Evolutionary conservation across 768 basidiomycete genomes (phyloP).

Genomic region (Gautieria morchelliformis): DNA sequence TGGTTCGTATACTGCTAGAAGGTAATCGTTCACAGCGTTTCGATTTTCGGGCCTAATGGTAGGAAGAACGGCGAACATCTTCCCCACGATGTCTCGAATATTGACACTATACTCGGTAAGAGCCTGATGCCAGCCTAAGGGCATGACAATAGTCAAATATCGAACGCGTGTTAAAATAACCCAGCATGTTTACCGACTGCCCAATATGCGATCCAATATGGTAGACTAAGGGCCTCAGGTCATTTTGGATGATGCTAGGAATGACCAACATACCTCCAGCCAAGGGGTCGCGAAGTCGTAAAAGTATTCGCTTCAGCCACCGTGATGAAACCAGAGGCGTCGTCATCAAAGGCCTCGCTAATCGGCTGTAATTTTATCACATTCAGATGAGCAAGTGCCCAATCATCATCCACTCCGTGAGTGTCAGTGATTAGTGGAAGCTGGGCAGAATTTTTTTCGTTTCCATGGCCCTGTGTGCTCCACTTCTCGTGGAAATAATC

Average conservation of each 20-base stretch:
- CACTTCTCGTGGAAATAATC: slow-evolving; percentile 22
- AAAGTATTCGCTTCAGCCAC: slow-evolving; percentile 25
- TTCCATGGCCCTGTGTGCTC: not conserved
- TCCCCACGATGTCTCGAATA: not conserved
- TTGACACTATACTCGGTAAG: not conserved
- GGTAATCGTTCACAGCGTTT: not conserved
- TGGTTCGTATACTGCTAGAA: not conserved
- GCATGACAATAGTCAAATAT: not conserved
- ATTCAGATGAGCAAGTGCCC: slow-evolving; percentile 20
- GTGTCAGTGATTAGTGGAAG: not conserved
- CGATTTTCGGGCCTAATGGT: not conserved
- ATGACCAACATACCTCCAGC: slow-evolving; percentile 20
- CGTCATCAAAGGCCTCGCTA: slow-evolving; percentile 25
- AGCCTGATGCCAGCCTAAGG: slow-evolving; percentile 1
- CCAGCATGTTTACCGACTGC: slow-evolving; percentile 14
- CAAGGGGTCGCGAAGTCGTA: slow-evolving; percentile 15
- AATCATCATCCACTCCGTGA: slow-evolving; percentile 11
- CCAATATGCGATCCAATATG: slow-evolving; percentile 22
- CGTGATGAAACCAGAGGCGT: slow-evolving; percentile 24
- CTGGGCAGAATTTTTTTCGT: not conserved
- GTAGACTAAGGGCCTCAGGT: not conserved
- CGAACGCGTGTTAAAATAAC: not conserved
- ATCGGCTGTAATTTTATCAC: slow-evolving; percentile 15
- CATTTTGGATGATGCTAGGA: not conserved
- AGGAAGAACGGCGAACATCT: not conserved